Evolutionary conservation across 352 stramenopile genomes (phyloP), one percentile per base, ranked within the genome.

Genomic region (Phytophthora hibernalis): DNA sequence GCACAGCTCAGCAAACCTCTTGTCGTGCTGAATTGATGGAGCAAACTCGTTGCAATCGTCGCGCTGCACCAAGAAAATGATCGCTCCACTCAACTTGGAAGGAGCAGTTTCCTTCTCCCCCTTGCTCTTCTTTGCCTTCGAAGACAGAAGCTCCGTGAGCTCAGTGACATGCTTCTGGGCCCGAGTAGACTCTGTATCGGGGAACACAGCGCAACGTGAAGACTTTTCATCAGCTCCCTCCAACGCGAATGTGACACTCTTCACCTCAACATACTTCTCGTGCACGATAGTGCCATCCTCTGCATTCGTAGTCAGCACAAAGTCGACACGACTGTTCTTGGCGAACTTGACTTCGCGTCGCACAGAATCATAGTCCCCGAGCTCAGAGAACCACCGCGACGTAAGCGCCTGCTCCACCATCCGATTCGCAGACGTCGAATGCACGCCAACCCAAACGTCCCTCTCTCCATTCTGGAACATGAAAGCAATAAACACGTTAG

Each of bases 301-400:
- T 11, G 68, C 69, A 7, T 68, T 57, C 12, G 61, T 74, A 12
- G 76, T 80, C n/a, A 95, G 53, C 49, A 95, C 82, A 62, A 95
- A 95, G 59, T 95, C 87, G 9, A 95, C 82, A 57, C 87, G 84
- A 70, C 85, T 95, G 71, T 87, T 89, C 57, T 87, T 86, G n/a
- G 82, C 72, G 44, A 92, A 92, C 21, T 84, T 87, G 38, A 95
- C 87, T 60, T 95, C 87, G 15, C 85, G 79, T 54, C 84, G 76
- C 28, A 93, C 67, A 16, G 61, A 59, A 28, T 86, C 69, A 28
- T 89, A 89, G 22, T 59, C 56, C 6, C 80, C 82, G 33, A 94
- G 75, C 61, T 93, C 75, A 8, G 82, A 48, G 18, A 95, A 65
- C 83, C 82, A 93, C n/a, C 80, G 64, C n/a, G 70, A 72, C 4